phyloP scores from a whole-genome alignment of 495 filamentous ascomycete species.

The Penicillium argentinense region DNA sequence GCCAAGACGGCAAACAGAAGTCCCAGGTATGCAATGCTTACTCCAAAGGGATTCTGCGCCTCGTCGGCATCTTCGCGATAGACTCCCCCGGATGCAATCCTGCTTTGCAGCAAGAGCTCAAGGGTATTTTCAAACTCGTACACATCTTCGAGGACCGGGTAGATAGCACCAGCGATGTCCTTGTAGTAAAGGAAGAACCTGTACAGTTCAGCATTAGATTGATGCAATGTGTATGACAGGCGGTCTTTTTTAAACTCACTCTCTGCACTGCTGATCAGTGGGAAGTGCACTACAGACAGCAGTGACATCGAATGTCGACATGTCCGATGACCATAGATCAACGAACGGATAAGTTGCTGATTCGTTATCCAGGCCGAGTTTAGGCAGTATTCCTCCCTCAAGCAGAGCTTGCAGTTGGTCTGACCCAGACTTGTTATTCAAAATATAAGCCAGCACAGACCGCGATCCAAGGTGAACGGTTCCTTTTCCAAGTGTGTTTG shows the following conservation, averaged over 20 bases:
- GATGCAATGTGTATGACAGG: no score
- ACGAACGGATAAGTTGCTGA: constrained; percentile 78
- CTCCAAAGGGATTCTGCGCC: constrained; percentile 50
- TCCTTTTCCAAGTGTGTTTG: constrained; percentile 54
- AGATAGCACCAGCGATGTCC: constrained; percentile 80
- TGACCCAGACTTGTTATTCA: constrained; percentile 63
- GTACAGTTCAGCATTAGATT: constrained; percentile 4
- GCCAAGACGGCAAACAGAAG: constrained; percentile 78
- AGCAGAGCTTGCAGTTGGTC: constrained; percentile 65
- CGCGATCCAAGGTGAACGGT: constrained; percentile 59
- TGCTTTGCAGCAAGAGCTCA: constrained; percentile 64
- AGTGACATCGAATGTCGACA: constrained; percentile 69
- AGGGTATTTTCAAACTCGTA: constrained; percentile 68
- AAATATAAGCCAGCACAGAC: constrained; percentile 58
- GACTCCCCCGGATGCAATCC: constrained; percentile 49
- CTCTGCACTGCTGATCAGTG: constrained; percentile 61
- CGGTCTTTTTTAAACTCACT: constrained; percentile 57
- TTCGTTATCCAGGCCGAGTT: constrained; percentile 80
- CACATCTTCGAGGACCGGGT: constrained; percentile 75
- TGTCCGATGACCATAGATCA: constrained; percentile 61
- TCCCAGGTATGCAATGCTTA: constrained; percentile 65
- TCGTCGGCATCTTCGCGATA: constrained; percentile 37
- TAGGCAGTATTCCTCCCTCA: constrained; percentile 75
- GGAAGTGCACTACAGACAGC: constrained; percentile 72
- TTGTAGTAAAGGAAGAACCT: constrained; percentile 76